Evolutionary conservation across 768 basidiomycete species (phyloP).

Genomic region (Lactarius akahatsu): DNA sequence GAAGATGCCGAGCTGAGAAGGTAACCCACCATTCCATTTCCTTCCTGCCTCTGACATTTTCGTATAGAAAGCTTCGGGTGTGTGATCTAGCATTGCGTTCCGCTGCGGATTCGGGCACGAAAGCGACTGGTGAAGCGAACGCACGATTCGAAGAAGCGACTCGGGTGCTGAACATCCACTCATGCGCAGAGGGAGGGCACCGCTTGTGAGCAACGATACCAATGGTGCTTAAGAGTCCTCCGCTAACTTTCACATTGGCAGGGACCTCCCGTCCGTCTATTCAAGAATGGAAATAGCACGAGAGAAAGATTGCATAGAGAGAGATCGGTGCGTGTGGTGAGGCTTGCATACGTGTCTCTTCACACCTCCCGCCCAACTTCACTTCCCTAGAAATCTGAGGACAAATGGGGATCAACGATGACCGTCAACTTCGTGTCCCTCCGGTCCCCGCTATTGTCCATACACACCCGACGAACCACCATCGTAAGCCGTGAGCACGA

Average conservation of each 20-base stretch:
- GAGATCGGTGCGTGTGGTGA: background rate
- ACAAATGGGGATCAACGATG: background rate
- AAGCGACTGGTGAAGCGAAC: background rate
- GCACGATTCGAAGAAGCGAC: background rate
- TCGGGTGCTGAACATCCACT: background rate
- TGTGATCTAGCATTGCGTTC: background rate
- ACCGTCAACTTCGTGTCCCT: background rate
- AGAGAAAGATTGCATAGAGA: background rate
- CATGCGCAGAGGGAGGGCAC: background rate
- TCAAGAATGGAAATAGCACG: background rate
- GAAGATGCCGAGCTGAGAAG: background rate
- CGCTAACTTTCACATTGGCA: background rate
- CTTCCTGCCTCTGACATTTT: background rate
- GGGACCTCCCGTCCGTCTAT: background rate
- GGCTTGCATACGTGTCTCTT: background rate
- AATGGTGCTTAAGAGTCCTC: background rate
- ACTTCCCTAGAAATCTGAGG: background rate
- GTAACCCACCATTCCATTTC: background rate
- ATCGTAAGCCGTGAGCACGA: no score
- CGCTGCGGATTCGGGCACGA: background rate
- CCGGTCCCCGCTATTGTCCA: background rate
- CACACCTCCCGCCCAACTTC: background rate
- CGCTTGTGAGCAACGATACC: background rate
- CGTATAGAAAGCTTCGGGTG: background rate
- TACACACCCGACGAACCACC: accelerated